A percentile compares a stretch with the other conserved stretches of the same genome.
These are phyloP conservation scores for Dittrichia graveolens DNA, from an alignment of 129 eudicot genomes.

Conservation along the genomic window DNA sequence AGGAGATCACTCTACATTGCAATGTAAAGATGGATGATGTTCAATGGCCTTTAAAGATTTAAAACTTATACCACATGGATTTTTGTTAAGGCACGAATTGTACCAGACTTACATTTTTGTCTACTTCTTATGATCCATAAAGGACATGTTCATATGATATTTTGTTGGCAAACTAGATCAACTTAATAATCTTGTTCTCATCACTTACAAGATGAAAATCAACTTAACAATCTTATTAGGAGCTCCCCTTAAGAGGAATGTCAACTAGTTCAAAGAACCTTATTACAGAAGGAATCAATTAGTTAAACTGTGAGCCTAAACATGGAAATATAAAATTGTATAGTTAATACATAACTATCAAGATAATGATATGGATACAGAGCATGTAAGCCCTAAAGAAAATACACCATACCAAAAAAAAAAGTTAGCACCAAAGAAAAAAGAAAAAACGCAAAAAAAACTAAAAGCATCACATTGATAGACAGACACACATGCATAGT, in stretches of 20 bases:
- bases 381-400: no score
- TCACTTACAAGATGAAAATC: slow-evolving; percentile 1
- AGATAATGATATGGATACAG: no score
- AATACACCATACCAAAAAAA: neutral
- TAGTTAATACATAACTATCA: no score
- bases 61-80: neutral
- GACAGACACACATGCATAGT: slow-evolving; percentile 6
- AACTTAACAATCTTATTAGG: neutral
- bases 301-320: no score
- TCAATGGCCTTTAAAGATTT: neutral
- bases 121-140: neutral
- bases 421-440: neutral
- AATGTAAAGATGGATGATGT: neutral
- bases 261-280: neutral
- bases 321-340: no score
- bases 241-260: neutral
- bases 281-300: neutral
- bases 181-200: neutral
- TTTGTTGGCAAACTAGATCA: neutral
- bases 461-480: neutral
- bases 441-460: neutral
- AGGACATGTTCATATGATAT: neutral
- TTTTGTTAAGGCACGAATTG: neutral
- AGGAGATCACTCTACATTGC: neutral
- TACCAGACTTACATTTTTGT: neutral